A percentile compares a stretch with the other conserved stretches of the same genome.
Evolutionary conservation across 2,329 filamentous ascomycete species (phyloP).

Genomic region (Penicillium sp.): DNA sequence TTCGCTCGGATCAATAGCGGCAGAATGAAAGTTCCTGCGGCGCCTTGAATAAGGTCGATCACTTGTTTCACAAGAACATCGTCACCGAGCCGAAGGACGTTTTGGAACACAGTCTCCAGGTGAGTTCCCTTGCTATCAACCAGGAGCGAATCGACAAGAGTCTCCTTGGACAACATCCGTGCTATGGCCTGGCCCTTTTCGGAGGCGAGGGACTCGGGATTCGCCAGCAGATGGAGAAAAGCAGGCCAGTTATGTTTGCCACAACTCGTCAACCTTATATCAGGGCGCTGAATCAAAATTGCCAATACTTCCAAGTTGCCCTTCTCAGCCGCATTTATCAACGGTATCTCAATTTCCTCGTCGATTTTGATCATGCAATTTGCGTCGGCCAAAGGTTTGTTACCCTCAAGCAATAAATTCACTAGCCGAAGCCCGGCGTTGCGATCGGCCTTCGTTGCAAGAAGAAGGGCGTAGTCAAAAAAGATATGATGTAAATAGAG

Average conservation of each 20-base stretch:
- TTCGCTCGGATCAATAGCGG: neutral
- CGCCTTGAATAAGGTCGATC: neutral
- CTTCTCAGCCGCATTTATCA: slow-evolving; percentile 9
- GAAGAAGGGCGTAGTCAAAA: neutral
- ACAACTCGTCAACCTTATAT: slow-evolving; percentile 3
- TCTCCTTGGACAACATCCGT: neutral
- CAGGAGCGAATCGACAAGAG: neutral
- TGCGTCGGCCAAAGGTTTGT: slow-evolving; percentile 1
- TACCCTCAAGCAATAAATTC: slow-evolving; percentile 3
- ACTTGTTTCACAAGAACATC: neutral
- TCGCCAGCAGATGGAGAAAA: neutral
- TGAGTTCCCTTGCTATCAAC: neutral
- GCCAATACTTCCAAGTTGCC: slow-evolving; percentile 10
- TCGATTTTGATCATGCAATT: slow-evolving; percentile 9
- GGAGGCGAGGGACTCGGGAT: neutral
- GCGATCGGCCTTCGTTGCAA: neutral
- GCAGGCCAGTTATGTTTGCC: slow-evolving; percentile 5
- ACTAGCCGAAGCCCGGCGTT: neutral
- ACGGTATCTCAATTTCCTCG: slow-evolving; percentile 5
- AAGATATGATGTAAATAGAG: slow-evolving; percentile 7
- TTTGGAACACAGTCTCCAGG: neutral
- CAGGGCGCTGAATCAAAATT: slow-evolving; percentile 6
- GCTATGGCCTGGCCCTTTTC: neutral
- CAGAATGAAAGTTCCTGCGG: neutral
- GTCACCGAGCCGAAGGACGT: neutral